Conservation (phyloP, 2,329 filamentous ascomycete genomes). For the Exophiala alcalophila region DNA sequence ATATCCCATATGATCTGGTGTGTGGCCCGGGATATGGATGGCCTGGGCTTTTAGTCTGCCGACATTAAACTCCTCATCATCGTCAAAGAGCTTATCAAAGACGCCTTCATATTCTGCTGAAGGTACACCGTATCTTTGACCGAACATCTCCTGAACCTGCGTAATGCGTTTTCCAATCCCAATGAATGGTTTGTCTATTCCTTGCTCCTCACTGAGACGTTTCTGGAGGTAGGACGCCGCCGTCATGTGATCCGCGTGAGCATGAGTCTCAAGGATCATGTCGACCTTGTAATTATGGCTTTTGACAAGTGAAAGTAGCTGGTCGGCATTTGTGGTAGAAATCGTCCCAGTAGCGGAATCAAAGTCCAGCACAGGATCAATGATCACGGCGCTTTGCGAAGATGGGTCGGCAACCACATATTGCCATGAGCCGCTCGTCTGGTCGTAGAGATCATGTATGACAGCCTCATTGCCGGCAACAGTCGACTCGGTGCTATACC, state of each 20-base stretch:
- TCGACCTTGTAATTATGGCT: conserved; percentile 49
- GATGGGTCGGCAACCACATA: conserved; percentile 57
- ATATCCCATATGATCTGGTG: conserved; percentile 63
- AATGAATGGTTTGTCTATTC: conserved; percentile 37
- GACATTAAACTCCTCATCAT: conserved; percentile 55
- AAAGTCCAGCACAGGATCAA: conserved; percentile 62
- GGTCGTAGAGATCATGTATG: conserved; percentile 38
- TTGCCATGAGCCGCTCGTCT: conserved; percentile 56
- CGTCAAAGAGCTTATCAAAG: conserved; percentile 56
- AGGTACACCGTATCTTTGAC: conserved; percentile 49
- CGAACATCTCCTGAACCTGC: conserved; percentile 55
- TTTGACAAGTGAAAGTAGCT: conserved; percentile 45
- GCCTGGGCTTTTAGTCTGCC: conserved; percentile 50
- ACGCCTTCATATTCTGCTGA: conserved; percentile 45
- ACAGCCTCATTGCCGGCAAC: neutral
- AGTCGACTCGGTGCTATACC: conserved; percentile 1
- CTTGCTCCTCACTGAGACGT: conserved; percentile 38
- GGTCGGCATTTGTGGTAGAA: conserved; percentile 53
- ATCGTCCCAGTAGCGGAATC: conserved; percentile 46
- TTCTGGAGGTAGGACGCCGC: conserved; percentile 57
- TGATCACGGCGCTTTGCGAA: conserved; percentile 53
- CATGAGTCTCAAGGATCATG: conserved; percentile 61
- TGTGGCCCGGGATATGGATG: conserved; percentile 61
- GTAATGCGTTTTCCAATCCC: conserved; percentile 58
- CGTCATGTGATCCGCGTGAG: conserved; percentile 60